Conservation (phyloP, 352 stramenopile species). For the Pythium vanterpoolii region DNA sequence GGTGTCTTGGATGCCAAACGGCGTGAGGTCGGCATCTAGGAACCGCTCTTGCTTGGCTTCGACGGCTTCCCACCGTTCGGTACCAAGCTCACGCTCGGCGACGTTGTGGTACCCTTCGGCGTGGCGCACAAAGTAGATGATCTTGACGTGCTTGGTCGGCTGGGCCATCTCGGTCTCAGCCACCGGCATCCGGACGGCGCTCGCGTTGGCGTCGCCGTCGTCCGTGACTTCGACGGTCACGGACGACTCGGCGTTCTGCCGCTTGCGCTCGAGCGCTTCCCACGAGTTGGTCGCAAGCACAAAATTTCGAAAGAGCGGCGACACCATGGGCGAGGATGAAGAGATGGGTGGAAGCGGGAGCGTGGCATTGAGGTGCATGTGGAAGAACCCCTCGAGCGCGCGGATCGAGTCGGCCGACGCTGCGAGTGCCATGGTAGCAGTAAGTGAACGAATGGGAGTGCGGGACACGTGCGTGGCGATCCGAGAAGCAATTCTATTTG, state of each 20-base stretch:
- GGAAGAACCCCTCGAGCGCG: constrained; percentile 26
- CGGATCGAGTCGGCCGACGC: constrained; percentile 20
- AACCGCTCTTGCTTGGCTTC: constrained; percentile 53
- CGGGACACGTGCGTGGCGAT: neutral
- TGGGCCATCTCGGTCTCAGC: neutral
- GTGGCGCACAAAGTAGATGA: constrained; percentile 77
- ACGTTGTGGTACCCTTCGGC: constrained; percentile 74
- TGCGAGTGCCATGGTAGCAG: constrained; percentile 15
- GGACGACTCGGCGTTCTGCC: constrained; percentile 16
- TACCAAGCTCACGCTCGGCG: constrained; percentile 46
- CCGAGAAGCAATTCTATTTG: neutral
- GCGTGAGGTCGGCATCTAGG: constrained; percentile 63
- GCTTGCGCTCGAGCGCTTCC: constrained; percentile 28
- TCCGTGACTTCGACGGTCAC: constrained; percentile 19
- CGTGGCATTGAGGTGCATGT: neutral
- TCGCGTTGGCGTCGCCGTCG: constrained; percentile 20
- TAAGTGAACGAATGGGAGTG: neutral
- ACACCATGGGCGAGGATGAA: neutral
- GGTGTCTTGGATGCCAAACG: constrained; percentile 50
- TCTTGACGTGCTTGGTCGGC: constrained; percentile 41
- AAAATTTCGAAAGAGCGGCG: constrained; percentile 25
- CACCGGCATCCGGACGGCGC: neutral
- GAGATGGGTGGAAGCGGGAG: neutral
- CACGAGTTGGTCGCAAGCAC: constrained; percentile 28
- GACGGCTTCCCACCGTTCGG: constrained; percentile 53